Conservation (phyloP, 306 rosid genomes). For the Dryas drummondii region DNA sequence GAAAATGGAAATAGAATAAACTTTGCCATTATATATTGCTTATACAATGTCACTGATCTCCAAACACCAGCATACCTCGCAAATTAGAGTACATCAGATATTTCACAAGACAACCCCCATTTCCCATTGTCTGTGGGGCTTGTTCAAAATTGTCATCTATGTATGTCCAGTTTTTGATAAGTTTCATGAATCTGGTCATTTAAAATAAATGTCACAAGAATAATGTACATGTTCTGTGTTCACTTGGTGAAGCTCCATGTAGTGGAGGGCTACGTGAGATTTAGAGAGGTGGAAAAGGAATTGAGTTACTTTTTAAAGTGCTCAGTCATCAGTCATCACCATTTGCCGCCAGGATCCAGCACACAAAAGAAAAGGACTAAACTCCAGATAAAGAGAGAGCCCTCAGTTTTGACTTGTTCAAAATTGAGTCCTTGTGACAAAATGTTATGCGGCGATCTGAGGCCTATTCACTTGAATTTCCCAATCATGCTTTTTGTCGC, state of each 20-base stretch:
- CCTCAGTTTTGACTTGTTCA: too few species aligned
- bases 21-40: background rate
- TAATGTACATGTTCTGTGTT: background rate
- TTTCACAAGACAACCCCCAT: background rate
- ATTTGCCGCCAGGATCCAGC: too few species aligned
- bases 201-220: too few species aligned
- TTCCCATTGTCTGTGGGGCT: slow-evolving; percentile 15
- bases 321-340: too few species aligned
- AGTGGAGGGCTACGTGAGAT: too few species aligned
- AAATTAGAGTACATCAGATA: background rate
- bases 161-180: slow-evolving; percentile 25
- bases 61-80: background rate
- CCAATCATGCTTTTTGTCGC: too few species aligned
- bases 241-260: background rate
- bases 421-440: too few species aligned
- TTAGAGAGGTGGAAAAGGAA: too few species aligned
- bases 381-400: background rate
- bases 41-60: background rate
- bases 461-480: too few species aligned
- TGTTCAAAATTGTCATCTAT: slow-evolving; percentile 20
- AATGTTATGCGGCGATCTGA: too few species aligned
- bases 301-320: too few species aligned
- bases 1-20: background rate
- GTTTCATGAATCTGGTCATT: background rate
- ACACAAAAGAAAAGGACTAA: too few species aligned